Evolutionary conservation across 768 basidiomycete genomes (phyloP), one percentile per base, ranked within the genome.

Genomic region (Coprinopsis cinerea): DNA sequence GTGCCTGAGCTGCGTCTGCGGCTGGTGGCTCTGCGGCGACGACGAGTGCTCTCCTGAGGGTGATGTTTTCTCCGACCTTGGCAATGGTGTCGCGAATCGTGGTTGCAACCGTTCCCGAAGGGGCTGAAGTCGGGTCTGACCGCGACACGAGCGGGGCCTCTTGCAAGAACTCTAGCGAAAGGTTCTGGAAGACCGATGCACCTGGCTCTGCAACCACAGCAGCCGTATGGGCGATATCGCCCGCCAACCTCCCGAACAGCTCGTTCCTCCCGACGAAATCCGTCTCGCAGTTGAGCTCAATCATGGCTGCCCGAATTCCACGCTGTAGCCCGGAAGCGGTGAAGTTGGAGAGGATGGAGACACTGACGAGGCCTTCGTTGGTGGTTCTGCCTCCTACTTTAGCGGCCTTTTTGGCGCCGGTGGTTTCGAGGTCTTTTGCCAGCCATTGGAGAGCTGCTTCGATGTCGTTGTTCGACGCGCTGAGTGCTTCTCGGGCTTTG

Each of bases 251-350:
- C 14, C 80, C 74, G 59, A 98, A 98, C 11, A 92, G 71, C 51
- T 85, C 79, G 58, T 91, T 94, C 55, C 89, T 71, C 20, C 83
- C 90, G 24, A 98, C 94, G 62, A 96, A 98, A 69, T 98, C 94
- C 46, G 94, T 96, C 70, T 98, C 94, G 70, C 94, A 97, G 57
- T 90, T 91, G 53, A 96, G 72, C 66, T 98, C 94, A 49, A 97
- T 72, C 78, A 96, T 87, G 17, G 86, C 83, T 10, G 88, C 92
- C 30, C 89, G 79, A 28, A 88, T 67, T 32, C 78, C 74, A 17
- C 44, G 44, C 26, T 47, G 44, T 2, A 46, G 36, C 1, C 74
- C 75, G 17, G 64, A 64, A 5, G 66, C 64, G 30, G 56, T 54
- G 14, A 85, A 88, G 13, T 76, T 70, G 15, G 88, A 82, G 20